Evolutionary conservation across 78 protist species (phyloP), one percentile per base, ranked within the genome.

Genomic region (Dictyostelium capitatum): DNA sequence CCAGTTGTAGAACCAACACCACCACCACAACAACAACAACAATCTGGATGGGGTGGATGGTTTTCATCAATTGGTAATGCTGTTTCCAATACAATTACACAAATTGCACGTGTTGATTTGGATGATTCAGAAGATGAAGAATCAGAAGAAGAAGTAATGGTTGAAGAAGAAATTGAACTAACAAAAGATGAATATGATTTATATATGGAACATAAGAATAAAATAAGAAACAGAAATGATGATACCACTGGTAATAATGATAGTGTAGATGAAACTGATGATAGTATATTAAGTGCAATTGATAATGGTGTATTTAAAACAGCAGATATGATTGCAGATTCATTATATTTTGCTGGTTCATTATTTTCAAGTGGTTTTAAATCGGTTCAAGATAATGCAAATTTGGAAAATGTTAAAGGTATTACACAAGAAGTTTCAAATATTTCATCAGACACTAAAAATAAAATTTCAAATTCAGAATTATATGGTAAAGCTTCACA

Each of bases 301-400:
- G 93, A 87, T 77, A 87, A 87, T 48, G 72, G 83, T 78, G 93
- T 87, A 19, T 87, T 87, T 32, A 87, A 87, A 64, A 77, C 93
- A 6, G 93, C 93, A 3, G 93, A 87, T 78, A 56, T 87, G 25
- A 87, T 87, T 65, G 93, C 93, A 19, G 93, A 77, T 78, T 87
- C 93, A 43, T 48, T 87, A 19, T 48, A 57, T 15, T 87, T 78
- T 64, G 93, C 93, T 32, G 53, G 85, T 32, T 77, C 37, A 77
- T 51, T 87, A n/a, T 64, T 87, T 8, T 73, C 59, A 51, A 87
- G 80, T 87, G 93, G 93, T 46, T 77, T 77, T 72, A 87, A 87
- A 77, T 64, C 83, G 0, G 93, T 87, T 28, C 93, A 87, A 77
- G 84, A 87, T 3, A 74, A 87, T 74, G 93, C 93, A 6, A 77